Conservation (phyloP, 768 basidiomycete species). For the Suillus spraguei region DNA sequence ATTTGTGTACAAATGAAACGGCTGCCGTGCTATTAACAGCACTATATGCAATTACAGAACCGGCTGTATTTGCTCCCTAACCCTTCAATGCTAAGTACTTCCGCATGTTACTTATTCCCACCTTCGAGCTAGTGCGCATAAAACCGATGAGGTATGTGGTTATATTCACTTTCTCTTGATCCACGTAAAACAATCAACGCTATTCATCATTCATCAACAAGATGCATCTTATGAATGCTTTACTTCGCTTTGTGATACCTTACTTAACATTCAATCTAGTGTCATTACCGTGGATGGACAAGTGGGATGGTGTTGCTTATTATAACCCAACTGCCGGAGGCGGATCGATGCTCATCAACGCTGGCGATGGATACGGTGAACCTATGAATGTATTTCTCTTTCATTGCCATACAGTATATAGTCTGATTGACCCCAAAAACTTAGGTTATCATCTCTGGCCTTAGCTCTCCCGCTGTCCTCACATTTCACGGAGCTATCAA, state of each 20-base stretch:
- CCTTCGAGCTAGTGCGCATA: not conserved
- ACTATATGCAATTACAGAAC: not conserved
- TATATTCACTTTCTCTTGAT: not conserved
- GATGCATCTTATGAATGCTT: not conserved
- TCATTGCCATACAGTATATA: not conserved
- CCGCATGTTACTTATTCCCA: not conserved
- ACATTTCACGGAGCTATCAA: slow-evolving; percentile 58
- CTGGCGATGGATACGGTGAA: slow-evolving; percentile 42
- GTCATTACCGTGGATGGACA: not conserved
- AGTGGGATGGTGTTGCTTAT: slow-evolving; percentile 27
- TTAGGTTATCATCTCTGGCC: slow-evolving; percentile 65
- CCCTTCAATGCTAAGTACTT: not conserved
- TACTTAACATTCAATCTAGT: not conserved
- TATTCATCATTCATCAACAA: not conserved
- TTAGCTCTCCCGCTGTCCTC: slow-evolving; percentile 59
- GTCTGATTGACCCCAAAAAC: not conserved
- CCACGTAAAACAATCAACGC: not conserved
- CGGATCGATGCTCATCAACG: slow-evolving; percentile 46
- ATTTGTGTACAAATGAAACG: not conserved
- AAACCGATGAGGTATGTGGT: not conserved
- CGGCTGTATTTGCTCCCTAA: not conserved
- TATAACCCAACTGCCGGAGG: slow-evolving; percentile 38
- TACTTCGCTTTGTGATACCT: not conserved
- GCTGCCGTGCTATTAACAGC: not conserved
- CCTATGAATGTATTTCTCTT: slow-evolving; percentile 43